Percentiles rank a stretch among this genome's conserved stretches.
These are phyloP conservation scores for Tilletia setariae DNA, from an alignment of 1,284 basidiomycete genomes.

Conservation along the genomic window DNA sequence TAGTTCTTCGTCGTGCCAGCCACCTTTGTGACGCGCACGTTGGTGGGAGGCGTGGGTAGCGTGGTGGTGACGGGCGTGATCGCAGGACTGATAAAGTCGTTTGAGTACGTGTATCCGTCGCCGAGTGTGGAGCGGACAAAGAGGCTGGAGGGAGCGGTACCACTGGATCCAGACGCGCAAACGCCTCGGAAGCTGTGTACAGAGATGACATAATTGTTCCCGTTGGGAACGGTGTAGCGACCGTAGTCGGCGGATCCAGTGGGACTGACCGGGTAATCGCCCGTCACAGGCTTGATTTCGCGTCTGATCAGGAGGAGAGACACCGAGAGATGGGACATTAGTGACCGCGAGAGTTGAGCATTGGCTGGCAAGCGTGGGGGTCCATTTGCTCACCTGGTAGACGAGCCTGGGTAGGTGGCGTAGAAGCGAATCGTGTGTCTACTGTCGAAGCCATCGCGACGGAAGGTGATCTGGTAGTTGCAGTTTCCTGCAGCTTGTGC, in stretches of 20 bases:
- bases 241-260: constrained; percentile 8
- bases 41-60: background rate
- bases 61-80: background rate
- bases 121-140: background rate
- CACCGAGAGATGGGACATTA: background rate
- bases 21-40: background rate
- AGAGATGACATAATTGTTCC: background rate
- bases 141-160: background rate
- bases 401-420: constrained; percentile 3
- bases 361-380: no score
- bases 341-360: no score
- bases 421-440: background rate
- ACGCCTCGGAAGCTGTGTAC: constrained; percentile 4
- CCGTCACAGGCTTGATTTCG: background rate
- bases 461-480: constrained; percentile 12
- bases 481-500: background rate
- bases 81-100: constrained; percentile 8
- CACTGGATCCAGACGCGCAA: background rate
- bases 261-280: background rate
- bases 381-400: background rate
- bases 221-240: background rate
- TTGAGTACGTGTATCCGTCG: background rate
- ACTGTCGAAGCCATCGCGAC: background rate
- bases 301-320: background rate
- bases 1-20: constrained; percentile 5